Conservation (phyloP, 2,329 filamentous ascomycete genomes). For the Exophiala xenobiotica region DNA sequence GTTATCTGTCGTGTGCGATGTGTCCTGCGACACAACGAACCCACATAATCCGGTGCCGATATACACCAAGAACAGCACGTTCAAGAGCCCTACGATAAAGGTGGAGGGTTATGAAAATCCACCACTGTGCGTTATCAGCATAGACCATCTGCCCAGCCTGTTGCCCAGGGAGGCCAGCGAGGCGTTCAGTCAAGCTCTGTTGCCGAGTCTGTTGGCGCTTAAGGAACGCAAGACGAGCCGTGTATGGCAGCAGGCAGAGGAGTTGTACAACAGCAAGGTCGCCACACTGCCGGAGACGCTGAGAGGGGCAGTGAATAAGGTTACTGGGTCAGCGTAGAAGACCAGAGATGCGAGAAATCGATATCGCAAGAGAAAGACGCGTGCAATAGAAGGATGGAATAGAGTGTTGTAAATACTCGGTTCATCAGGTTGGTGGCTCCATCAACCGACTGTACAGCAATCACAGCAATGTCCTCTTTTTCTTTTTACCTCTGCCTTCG, state of each 20-base stretch:
- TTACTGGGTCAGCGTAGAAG: constrained; percentile 5
- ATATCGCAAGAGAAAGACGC: not conserved
- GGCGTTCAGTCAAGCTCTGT: constrained; percentile 73
- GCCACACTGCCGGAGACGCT: constrained; percentile 57
- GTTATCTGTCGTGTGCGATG: constrained; percentile 78
- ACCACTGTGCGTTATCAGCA: constrained; percentile 76
- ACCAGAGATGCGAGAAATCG: not conserved
- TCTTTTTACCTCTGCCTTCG: too few relatives aligned
- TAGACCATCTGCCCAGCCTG: constrained; percentile 80
- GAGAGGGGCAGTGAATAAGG: constrained; percentile 17
- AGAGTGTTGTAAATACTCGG: not conserved
- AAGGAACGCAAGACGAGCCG: constrained; percentile 68
- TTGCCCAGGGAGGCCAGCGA: constrained; percentile 85
- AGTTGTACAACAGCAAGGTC: constrained; percentile 73
- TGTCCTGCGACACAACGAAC: constrained; percentile 50
- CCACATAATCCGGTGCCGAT: constrained; percentile 62
- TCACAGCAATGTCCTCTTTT: constrained; percentile 1
- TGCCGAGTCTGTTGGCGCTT: constrained; percentile 74
- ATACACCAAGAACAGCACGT: constrained; percentile 82
- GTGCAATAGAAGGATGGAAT: not conserved
- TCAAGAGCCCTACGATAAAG: constrained; percentile 80
- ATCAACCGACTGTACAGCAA: not conserved
- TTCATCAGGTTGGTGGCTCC: not conserved
- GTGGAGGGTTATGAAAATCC: constrained; percentile 62
- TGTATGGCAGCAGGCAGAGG: constrained; percentile 84